A percentile compares a stretch with the other conserved stretches of the same genome.
These are phyloP conservation scores for Cladosporium velox DNA, from an alignment of 2,329 filamentous ascomycete species.

Conservation along the genomic window DNA sequence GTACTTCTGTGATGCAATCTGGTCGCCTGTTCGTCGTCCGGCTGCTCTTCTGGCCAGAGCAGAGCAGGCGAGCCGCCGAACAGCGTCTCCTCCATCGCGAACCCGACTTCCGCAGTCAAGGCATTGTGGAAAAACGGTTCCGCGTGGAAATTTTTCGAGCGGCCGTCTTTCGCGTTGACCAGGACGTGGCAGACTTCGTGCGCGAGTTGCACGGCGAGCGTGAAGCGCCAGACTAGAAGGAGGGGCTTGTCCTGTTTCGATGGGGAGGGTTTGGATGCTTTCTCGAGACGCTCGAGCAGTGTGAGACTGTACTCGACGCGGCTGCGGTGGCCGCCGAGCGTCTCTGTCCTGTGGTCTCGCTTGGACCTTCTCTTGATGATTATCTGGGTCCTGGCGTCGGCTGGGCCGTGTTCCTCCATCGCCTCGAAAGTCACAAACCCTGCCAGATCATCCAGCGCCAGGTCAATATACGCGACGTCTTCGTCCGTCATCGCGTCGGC, in stretches of 20 bases:
- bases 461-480: not conserved
- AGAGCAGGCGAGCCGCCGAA: conserved; percentile 10
- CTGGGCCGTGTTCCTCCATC: not conserved
- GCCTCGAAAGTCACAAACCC: not conserved
- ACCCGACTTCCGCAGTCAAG: not conserved
- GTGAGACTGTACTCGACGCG: not conserved
- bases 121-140: conserved; percentile 6
- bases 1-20: not conserved
- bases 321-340: not conserved
- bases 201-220: conserved; percentile 12
- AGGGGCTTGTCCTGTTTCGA: not conserved
- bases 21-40: not conserved
- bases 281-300: not conserved
- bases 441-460: not conserved
- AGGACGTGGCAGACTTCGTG: conserved; percentile 18
- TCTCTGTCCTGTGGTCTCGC: not conserved
- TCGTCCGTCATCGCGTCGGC: not conserved
- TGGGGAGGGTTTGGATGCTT: not conserved
- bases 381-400: not conserved
- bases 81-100: conserved; percentile 1
- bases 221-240: conserved; percentile 2
- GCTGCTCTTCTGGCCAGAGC: not conserved
- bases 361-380: not conserved
- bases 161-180: not conserved
- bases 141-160: not conserved